phyloP scores from a whole-genome alignment of 352 stramenopile species.

The Phytophthora litchii region DNA sequence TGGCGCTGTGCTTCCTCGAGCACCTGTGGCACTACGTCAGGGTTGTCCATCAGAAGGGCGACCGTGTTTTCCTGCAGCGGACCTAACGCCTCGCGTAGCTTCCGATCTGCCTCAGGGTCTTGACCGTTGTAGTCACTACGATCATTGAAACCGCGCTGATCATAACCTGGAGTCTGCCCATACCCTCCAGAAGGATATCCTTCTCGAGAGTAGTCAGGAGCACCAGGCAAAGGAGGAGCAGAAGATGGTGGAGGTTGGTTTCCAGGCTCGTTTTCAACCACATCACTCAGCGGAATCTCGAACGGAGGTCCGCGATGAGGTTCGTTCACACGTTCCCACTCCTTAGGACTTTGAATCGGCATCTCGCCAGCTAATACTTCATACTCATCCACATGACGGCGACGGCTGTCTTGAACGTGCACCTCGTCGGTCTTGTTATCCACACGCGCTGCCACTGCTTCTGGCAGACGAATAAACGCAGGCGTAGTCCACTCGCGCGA shows the following conservation, averaged over 20 bases:
- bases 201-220: conserved; percentile 25
- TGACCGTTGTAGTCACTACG: conserved; percentile 37
- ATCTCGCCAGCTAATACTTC: conserved; percentile 83
- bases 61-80: conserved; percentile 80
- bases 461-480: conserved; percentile 62
- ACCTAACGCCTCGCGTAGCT: conserved; percentile 67
- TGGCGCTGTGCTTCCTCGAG: conserved; percentile 84
- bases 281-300: conserved; percentile 74
- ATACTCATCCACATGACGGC: conserved; percentile 83
- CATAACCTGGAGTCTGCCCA: conserved; percentile 24
- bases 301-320: conserved; percentile 58
- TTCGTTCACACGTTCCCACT: conserved; percentile 77
- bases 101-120: conserved; percentile 63
- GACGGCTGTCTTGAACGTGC: conserved; percentile 65
- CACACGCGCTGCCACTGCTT: conserved; percentile 52
- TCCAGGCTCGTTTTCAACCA: conserved; percentile 40
- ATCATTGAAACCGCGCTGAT: conserved; percentile 31
- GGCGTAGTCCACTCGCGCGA: conserved; percentile 73
- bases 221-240: conserved; percentile 19
- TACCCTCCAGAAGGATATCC: conserved; percentile 32
- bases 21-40: conserved; percentile 75
- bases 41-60: conserved; percentile 70
- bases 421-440: conserved; percentile 57
- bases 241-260: conserved; percentile 19
- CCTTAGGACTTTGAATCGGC: conserved; percentile 74